Evolutionary conservation across 2,329 filamentous ascomycete species (phyloP), one percentile per base, ranked within the genome.

Genomic region (Paramyrothecium sp.): DNA sequence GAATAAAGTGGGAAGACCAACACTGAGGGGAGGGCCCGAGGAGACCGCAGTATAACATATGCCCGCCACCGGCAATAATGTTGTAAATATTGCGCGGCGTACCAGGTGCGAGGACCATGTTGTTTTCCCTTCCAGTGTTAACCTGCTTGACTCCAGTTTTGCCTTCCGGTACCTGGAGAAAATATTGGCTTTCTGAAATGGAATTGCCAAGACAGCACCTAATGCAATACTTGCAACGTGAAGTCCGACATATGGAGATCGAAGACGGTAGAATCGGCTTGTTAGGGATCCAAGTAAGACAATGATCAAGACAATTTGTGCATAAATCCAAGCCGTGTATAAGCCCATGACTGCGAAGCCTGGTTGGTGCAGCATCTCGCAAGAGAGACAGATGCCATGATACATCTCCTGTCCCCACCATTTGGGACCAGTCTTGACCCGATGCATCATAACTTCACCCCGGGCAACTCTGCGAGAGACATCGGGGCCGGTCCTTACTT

Each of bases 261-360:
- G 78, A 67, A 87, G 85, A 38, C 71, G 78, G 73, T 93, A 93
- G 57, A 85, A 80, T 53, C 81, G 83, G 3, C 89, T 92, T 12
- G 86, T 78, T n/a, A 92, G 74, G 5, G 89, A 88, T 17, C 89
- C 89, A 5, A 92, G 78, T 58, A 91, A 81, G 57, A 90, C 78
- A 58, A 92, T 89, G 57, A 91, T 79, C 55, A 93, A 76, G 5
- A 91, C 88, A 2, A 91, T 81, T 65, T 92, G 88, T 2, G 88
- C 88, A 69, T 92, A 91, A 50, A 92, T 89, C 90, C 90, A 93
- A 7, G 83, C 87, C 16, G 87, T 78, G 70, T 93, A 93, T n/a
- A 90, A 59, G 2, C 88, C 82, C 66, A 93, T 78, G 30, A 91
- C 73, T n/a, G 85, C 72, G 68, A 92, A 93, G 0, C 90, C 90